These are phyloP conservation scores for Straminergon stramineum DNA, from an alignment of 225 moss, liverwort and hornwort genomes.

Conservation along the genomic window DNA sequence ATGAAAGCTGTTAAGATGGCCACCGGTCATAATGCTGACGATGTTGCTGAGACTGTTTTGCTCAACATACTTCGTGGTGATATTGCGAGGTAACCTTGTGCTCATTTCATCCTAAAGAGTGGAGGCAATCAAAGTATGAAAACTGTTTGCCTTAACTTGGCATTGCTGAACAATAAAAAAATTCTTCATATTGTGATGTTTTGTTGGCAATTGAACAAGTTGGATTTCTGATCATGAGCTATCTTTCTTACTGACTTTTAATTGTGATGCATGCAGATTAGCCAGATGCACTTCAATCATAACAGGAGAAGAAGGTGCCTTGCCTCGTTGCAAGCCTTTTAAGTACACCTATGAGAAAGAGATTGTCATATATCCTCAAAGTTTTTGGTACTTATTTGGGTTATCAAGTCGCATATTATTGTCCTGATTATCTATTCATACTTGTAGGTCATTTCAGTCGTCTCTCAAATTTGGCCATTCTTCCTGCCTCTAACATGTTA, in stretches of 20 bases:
- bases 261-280: constrained; percentile 41
- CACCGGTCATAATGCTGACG: constrained; percentile 98
- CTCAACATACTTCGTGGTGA: constrained; percentile 95
- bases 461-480: background rate
- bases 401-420: background rate
- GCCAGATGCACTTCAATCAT: constrained; percentile 86
- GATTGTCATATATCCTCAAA: constrained; percentile 87
- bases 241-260: background rate
- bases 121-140: background rate
- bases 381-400: background rate
- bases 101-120: background rate
- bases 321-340: constrained; percentile 98
- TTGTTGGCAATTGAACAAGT: background rate
- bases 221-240: background rate
- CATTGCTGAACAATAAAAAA: background rate
- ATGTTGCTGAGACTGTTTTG: constrained; percentile 94
- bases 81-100: constrained; percentile 65
- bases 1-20: constrained; percentile 99
- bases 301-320: constrained; percentile 95
- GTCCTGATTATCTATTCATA: background rate
- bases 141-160: background rate
- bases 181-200: background rate
- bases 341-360: constrained; percentile 99
- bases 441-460: background rate
- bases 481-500: background rate